phyloP scores from a whole-genome alignment of 805 yeast species.

The Saccharomyces jurei region DNA sequence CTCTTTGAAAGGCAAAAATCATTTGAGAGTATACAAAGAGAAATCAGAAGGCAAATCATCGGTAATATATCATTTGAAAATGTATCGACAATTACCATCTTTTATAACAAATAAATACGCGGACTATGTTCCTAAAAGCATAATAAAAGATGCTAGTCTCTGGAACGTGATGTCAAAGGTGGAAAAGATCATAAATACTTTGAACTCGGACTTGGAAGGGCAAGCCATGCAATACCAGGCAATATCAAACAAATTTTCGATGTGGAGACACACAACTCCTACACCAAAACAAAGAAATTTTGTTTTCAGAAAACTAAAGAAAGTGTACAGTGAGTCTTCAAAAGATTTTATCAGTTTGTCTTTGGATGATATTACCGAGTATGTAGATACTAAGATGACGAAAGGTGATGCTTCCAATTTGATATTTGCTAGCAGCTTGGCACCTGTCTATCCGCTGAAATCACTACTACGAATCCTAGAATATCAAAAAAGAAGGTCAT shows the following conservation, averaged over 20 bases:
- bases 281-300: conserved; percentile 22
- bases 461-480: conserved; percentile 14
- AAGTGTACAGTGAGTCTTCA: not conserved
- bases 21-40: conserved; percentile 23
- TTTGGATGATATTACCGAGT: conserved; percentile 5
- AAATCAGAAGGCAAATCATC: conserved; percentile 6
- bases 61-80: not conserved
- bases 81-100: not conserved
- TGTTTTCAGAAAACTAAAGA: conserved; percentile 9
- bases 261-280: conserved; percentile 29
- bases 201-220: not conserved
- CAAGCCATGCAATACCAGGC: not conserved
- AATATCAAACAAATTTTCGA: conserved; percentile 23
- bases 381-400: conserved; percentile 6
- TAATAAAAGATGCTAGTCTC: not conserved
- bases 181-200: not conserved
- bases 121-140: not conserved
- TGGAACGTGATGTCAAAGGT: not conserved
- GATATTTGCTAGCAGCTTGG: conserved; percentile 22
- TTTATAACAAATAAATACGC: conserved; percentile 2
- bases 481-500: conserved; percentile 5
- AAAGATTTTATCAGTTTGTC: not conserved
- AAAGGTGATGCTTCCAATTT: conserved; percentile 27
- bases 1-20: conserved; percentile 14
- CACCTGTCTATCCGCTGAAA: conserved; percentile 24